A percentile compares a stretch with the other conserved stretches of the same genome.
Evolutionary conservation across 2,329 filamentous ascomycete species (phyloP).

Genomic region (Neonectria ditissima): DNA sequence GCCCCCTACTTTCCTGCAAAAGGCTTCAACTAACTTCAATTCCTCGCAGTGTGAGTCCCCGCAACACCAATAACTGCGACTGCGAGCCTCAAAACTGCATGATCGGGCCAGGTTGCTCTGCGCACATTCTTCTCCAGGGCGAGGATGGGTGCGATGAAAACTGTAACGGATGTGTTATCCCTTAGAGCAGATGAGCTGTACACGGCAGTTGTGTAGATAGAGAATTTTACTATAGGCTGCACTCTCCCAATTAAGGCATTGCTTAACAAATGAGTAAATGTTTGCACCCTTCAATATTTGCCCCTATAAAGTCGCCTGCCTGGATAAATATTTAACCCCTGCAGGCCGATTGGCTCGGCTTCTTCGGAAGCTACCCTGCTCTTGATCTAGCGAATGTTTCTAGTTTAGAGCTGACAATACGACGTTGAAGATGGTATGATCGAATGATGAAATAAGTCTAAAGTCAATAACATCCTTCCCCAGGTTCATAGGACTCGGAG

Average conservation of each 20-base stretch:
- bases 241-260: not conserved
- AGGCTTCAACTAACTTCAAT: not conserved
- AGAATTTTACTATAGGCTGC: not conserved
- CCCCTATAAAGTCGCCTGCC: too few species aligned
- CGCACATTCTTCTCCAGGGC: not conserved
- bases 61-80: not conserved
- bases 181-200: not conserved
- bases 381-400: too few species aligned
- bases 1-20: not conserved
- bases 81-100: not conserved
- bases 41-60: not conserved
- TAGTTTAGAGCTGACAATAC: too few species aligned
- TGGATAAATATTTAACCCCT: too few species aligned
- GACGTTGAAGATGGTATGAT: too few species aligned
- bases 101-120: not conserved
- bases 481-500: too few species aligned
- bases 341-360: too few species aligned
- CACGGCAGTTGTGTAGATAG: not conserved
- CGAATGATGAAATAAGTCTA: too few species aligned
- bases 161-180: not conserved
- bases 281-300: too few species aligned
- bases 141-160: not conserved
- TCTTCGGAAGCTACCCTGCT: too few species aligned
- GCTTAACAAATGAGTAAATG: too few species aligned
- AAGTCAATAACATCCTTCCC: too few species aligned